Conservation (phyloP, 2,329 filamentous ascomycete species). For the Camptophora hylomeconis region DNA sequence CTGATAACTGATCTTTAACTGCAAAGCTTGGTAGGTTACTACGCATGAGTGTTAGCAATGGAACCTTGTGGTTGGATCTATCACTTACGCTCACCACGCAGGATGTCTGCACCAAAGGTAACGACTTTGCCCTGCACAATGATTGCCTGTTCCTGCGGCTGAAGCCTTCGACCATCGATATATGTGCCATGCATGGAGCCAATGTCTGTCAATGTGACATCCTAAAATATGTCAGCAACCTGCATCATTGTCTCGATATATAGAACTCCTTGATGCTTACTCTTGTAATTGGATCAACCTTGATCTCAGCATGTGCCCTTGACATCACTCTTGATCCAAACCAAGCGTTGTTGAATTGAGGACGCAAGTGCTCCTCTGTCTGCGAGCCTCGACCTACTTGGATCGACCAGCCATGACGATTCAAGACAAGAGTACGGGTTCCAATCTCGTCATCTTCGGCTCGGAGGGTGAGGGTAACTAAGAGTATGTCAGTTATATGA, state of each 20-base stretch:
- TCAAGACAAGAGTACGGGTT: slow-evolving; percentile 23
- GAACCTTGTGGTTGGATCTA: no score
- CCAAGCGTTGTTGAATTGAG: slow-evolving; percentile 27
- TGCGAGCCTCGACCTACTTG: slow-evolving; percentile 31
- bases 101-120: slow-evolving; percentile 37
- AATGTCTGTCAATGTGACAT: slow-evolving; percentile 39
- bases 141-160: slow-evolving; percentile 16
- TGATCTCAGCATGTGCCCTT: slow-evolving; percentile 30
- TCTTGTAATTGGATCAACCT: slow-evolving; percentile 13
- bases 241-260: not conserved
- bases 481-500: no score
- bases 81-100: no score
- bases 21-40: no score
- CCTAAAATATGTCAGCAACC: slow-evolving; percentile 19
- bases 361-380: slow-evolving; percentile 22
- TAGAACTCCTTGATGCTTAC: slow-evolving; percentile 3
- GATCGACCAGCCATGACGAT: slow-evolving; percentile 17
- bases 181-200: slow-evolving; percentile 51
- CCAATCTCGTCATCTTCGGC: slow-evolving; percentile 19
- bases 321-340: slow-evolving; percentile 37
- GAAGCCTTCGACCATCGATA: slow-evolving; percentile 36
- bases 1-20: no score
- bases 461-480: slow-evolving; percentile 24
- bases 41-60: no score
- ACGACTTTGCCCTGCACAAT: slow-evolving; percentile 27